Evolutionary conservation across 176 grass and related monocot species (phyloP).

Genomic region (Luzula sylvatica): DNA sequence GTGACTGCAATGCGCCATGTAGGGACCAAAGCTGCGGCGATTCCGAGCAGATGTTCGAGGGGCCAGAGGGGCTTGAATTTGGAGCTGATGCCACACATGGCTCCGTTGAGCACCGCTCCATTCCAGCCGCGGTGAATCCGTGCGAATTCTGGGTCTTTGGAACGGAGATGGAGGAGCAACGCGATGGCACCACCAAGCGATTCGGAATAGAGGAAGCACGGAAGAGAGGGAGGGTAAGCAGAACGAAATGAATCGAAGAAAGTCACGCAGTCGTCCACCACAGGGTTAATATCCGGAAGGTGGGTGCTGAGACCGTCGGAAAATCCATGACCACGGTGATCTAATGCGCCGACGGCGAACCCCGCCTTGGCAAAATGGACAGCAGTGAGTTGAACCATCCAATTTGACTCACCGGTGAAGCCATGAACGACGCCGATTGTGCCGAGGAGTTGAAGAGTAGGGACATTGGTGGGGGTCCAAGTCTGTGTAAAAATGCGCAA

Average conservation of each 20-base stretch:
- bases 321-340: conserved; percentile 89
- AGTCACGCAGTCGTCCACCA: conserved; percentile 75
- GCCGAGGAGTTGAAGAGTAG: conserved; percentile 26
- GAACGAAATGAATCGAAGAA: conserved; percentile 70
- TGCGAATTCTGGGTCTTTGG: conserved; percentile 19
- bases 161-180: conserved; percentile 54
- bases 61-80: conserved; percentile 76
- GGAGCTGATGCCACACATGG: conserved; percentile 87
- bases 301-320: conserved; percentile 53
- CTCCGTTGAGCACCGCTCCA: conserved; percentile 67
- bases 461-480: conserved; percentile 28
- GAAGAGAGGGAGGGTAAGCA: conserved; percentile 51
- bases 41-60: conserved; percentile 56
- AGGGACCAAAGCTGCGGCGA: conserved; percentile 37
- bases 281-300: conserved; percentile 53
- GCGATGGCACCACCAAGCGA: conserved; percentile 83
- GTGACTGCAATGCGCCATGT: conserved; percentile 72
- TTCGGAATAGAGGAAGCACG: conserved; percentile 78
- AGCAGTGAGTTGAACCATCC: conserved; percentile 53
- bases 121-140: conserved; percentile 30
- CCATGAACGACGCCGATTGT: conserved; percentile 56
- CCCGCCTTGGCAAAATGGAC: conserved; percentile 65
- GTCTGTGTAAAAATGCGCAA: conserved; percentile 74
- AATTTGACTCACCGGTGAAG: conserved; percentile 74
- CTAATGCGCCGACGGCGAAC: conserved; percentile 62